Base-by-base conservation (phyloP, 306 rosid genomes). In the Casuarina cunninghamiana region DNA sequence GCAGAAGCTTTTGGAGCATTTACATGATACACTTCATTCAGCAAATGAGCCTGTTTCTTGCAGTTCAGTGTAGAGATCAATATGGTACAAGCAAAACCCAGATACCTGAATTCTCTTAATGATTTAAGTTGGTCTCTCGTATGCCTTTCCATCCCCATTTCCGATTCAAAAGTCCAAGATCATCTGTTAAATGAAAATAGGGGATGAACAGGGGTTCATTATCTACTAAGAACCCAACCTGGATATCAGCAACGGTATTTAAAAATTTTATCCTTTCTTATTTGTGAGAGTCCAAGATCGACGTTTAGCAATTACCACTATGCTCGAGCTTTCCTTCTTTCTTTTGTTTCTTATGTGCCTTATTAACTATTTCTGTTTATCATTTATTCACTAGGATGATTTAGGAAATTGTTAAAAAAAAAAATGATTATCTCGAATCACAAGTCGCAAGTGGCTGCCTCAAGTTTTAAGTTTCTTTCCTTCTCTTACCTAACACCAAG, bases 1-100 rank as follows among this genome's bases (percentile, higher is more conserved):
- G 17, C 50, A 66, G 2, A 39, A 35, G 38, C 45, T 63, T 61
- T 43, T 79, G 35, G 13, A 19, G 17, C 43, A 41, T 62, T 21
- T 57, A 19, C 57, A 80, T 57, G 49, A 73, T 19, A 51, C 79
- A 26, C 42, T 39, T 57, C 37, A 42, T 42, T 53, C 11, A 5
- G 44, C 41, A n/a, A 71, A 71, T 26, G 11, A 49, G 19, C 74
- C 55, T 71, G 38, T 46, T 49, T 48, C 43, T 49, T 49, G 8
- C 48, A 71, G 54, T 71, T 50, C 55, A 5, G 9, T 55, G 7
- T 53, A 10, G 41, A 68, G 35, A 69, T 4, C 8, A 60, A 35
- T 44, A 38, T 38, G 21, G 5, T 15, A 63, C 21, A 21, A 17
- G 63, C 32, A 57, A 57, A 57, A 26, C 32, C 3, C 63, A 17